phyloP scores from a whole-genome alignment of 306 rosid species.

The Cyamopsis tetragonoloba region DNA sequence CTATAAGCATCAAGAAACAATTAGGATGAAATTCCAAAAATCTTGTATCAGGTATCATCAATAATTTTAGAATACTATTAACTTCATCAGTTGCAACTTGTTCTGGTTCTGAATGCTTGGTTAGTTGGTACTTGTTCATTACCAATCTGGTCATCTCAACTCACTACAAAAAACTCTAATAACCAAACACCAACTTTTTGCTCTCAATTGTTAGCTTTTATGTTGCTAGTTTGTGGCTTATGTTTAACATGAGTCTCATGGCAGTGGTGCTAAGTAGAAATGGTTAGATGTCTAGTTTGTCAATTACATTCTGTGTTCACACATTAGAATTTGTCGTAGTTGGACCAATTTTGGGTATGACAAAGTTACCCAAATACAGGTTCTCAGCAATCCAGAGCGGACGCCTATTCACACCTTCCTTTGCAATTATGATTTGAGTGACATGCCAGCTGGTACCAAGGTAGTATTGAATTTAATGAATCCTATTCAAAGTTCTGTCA shows the following conservation, averaged over 20 bases:
- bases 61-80: neutral
- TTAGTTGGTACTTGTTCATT: neutral
- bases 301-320: conserved; percentile 1
- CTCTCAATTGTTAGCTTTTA: too few species aligned
- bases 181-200: neutral
- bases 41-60: neutral
- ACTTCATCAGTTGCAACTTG: neutral
- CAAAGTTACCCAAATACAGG: conserved; percentile 45
- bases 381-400: conserved; percentile 91
- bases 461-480: conserved; percentile 31
- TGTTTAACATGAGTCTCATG: conserved; percentile 13
- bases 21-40: neutral
- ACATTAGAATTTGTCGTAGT: neutral
- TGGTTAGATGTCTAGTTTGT: neutral
- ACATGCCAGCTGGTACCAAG: conserved; percentile 94
- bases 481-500: conserved; percentile 14
- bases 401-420: conserved; percentile 89
- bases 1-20: neutral
- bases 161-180: neutral
- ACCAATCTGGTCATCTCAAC: neutral
- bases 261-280: neutral
- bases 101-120: neutral
- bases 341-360: conserved; percentile 6
- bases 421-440: conserved; percentile 77
- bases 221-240: neutral